Evolutionary conservation across 495 filamentous ascomycete genomes (phyloP), one percentile per base, ranked within the genome.

Genomic region (Hypoxylon perforatum): DNA sequence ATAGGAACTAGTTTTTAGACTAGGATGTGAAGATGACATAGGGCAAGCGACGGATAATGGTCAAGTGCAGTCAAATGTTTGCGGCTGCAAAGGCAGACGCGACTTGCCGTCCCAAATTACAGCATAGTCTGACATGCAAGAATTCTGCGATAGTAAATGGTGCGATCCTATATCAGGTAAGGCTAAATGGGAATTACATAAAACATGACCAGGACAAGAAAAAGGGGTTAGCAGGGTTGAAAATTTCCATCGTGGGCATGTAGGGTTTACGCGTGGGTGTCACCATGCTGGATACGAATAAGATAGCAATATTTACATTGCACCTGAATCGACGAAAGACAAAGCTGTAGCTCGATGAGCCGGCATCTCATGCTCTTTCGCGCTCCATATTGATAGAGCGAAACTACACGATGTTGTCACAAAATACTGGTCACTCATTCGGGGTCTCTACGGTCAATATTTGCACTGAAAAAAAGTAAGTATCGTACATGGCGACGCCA

Each of bases 371-470:
- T 33, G 30, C 7, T 9, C 11, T 18, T 44, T 44, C 17, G 7
- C 11, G 21, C 1, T 18, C 17, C 1, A 2, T 8, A 44, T 21
- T 10, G 8, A 33, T 33, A 33, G 30, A 33, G 30, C 30, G 30
- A 33, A 33, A 33, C 11, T 33, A 9, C 30, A 33, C 30, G 30
- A 33, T 33, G 30, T 10, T n/a, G 35, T 67, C 57, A 53, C 28
- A 15, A 54, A 45, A 21, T 42, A 53, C 56, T 46, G 21, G 45
- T 48, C 21, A 22, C 15, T 52, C 17, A n/a, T 48, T 67, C 57
- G 57, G 57, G 15, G 23, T 14, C 35, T 63, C 35, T 44, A 52
- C 59, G 65, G 65, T 35, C 65, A 68, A 63, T 68, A 63, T 68
- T 59, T 46, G 33, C 30, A 5, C 25, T 22, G 17, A 1, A 30